These are phyloP conservation scores for Nitzschia putrida DNA, from an alignment of 108 stramenopile species.

Conservation along the genomic window DNA sequence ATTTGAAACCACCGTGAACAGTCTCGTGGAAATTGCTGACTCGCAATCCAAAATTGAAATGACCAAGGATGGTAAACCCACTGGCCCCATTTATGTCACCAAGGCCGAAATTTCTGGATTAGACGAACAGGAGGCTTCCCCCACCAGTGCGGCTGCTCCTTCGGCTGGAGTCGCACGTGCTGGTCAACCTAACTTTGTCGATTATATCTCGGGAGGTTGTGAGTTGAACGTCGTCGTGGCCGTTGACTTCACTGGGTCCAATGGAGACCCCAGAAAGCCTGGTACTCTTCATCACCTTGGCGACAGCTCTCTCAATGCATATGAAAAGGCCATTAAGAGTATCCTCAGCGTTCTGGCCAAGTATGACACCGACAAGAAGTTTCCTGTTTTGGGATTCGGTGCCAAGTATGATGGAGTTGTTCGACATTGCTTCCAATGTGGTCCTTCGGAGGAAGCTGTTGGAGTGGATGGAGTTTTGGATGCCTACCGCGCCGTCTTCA, in stretches of 20 bases:
- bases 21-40: conserved; percentile 12
- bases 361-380: conserved; percentile 84
- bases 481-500: conserved; percentile 63
- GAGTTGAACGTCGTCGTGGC: conserved; percentile 69
- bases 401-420: conserved; percentile 84
- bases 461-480: conserved; percentile 80
- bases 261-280: conserved; percentile 72
- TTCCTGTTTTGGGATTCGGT: conserved; percentile 89
- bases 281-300: conserved; percentile 72
- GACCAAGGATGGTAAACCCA: conserved; percentile 30
- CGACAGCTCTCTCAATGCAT: conserved; percentile 55
- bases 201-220: conserved; percentile 58
- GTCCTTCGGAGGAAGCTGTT: conserved; percentile 47
- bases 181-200: conserved; percentile 39
- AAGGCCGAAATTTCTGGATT: conserved; percentile 33
- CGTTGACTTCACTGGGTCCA: conserved; percentile 87
- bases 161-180: conserved; percentile 4
- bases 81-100: conserved; percentile 26
- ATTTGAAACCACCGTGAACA: conserved; percentile 54
- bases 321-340: conserved; percentile 72
- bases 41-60: conserved; percentile 5
- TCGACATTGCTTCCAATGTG: conserved; percentile 75
- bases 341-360: conserved; percentile 64
- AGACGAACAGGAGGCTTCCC: conserved; percentile 8
- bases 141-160: conserved; percentile 18